Evolutionary conservation across 371 early-diverging fungal species (phyloP).

Genomic region (Lichtheimia ramosa): DNA sequence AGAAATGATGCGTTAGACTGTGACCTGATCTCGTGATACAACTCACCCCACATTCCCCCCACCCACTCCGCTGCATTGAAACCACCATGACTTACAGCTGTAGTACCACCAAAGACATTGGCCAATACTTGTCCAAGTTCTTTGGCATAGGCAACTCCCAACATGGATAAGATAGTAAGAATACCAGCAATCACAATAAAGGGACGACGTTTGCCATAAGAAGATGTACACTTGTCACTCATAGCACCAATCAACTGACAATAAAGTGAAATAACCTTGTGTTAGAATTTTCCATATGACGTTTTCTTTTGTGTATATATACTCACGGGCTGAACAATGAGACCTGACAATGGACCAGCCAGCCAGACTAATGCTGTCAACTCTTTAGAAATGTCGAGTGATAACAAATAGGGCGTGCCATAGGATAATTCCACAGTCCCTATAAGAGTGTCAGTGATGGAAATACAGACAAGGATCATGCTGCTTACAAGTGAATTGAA

Average conservation of each 20-base stretch:
- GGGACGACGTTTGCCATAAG: slow-evolving; percentile 55
- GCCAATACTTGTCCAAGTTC: slow-evolving; percentile 42
- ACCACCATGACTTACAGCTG: too few relatives aligned
- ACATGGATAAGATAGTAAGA: slow-evolving; percentile 56
- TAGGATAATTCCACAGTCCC: slow-evolving; percentile 63
- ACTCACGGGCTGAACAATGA: slow-evolving; percentile 38
- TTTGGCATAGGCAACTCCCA: slow-evolving; percentile 62
- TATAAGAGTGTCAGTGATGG: slow-evolving; percentile 14
- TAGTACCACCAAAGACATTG: too few relatives aligned
- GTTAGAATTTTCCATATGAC: background rate
- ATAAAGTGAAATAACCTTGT: slow-evolving; percentile 5
- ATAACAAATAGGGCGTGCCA: slow-evolving; percentile 76
- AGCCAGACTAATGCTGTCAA: slow-evolving; percentile 75
- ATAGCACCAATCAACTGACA: slow-evolving; percentile 55
- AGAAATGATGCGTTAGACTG: background rate
- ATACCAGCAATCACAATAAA: slow-evolving; percentile 58
- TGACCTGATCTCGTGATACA: too few relatives aligned
- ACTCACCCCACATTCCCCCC: too few relatives aligned
- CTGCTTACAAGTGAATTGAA: slow-evolving; percentile 63
- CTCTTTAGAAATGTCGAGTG: slow-evolving; percentile 65
- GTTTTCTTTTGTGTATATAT: background rate
- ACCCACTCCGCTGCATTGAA: too few relatives aligned
- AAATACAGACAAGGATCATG: slow-evolving; percentile 9
- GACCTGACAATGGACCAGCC: slow-evolving; percentile 78
- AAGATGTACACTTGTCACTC: slow-evolving; percentile 55